phyloP scores from a whole-genome alignment of 1,284 basidiomycete species.

The Fomitiporia mediterranea region DNA sequence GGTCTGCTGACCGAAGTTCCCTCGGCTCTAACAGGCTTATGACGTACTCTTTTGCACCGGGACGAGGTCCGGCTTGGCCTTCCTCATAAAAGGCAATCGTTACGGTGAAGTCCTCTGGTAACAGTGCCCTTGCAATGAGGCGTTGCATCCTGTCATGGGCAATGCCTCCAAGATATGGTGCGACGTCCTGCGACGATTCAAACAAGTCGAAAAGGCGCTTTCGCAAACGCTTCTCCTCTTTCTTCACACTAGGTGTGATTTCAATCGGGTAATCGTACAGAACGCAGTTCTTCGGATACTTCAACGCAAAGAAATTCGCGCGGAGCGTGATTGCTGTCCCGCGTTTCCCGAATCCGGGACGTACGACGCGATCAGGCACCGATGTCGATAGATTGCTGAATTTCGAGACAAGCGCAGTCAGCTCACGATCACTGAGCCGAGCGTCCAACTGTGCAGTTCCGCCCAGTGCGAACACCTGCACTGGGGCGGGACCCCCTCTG shows the following conservation, averaged over 20 bases:
- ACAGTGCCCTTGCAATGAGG: constrained; percentile 48
- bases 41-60: constrained; percentile 44
- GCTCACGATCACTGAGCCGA: constrained; percentile 5
- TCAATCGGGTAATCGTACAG: constrained; percentile 57
- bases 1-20: constrained; percentile 39
- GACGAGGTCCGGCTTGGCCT: constrained; percentile 40
- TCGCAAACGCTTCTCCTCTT: constrained; percentile 34
- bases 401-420: background rate
- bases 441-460: constrained; percentile 8
- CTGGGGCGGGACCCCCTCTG: constrained; percentile 5
- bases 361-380: constrained; percentile 29
- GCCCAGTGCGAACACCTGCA: constrained; percentile 11
- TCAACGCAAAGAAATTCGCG: constrained; percentile 64
- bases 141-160: constrained; percentile 61
- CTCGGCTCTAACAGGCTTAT: constrained; percentile 46
- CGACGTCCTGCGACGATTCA: constrained; percentile 41
- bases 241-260: constrained; percentile 47
- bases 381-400: constrained; percentile 36
- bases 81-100: constrained; percentile 50
- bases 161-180: constrained; percentile 40
- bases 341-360: constrained; percentile 61
- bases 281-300: constrained; percentile 42
- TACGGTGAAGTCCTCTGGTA: constrained; percentile 55
- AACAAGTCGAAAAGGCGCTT: constrained; percentile 57
- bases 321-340: constrained; percentile 52